Evolutionary conservation across 2,329 filamentous ascomycete genomes (phyloP).

Genomic region (Dactylellina haptotyla): DNA sequence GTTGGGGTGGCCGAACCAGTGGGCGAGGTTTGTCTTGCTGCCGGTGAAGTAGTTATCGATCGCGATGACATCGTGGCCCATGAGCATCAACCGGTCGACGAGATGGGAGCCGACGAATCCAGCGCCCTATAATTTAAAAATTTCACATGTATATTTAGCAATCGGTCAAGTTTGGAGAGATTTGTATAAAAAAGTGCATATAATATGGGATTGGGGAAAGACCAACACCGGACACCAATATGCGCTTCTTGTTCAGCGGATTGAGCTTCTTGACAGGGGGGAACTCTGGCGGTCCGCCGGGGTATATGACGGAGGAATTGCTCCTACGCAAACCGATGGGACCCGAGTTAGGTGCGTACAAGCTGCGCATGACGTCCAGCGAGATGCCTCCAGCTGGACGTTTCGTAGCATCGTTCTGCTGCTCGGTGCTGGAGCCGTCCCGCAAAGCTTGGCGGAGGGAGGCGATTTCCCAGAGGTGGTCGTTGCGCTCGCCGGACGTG

Average conservation of each 20-base stretch:
- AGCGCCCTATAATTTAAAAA: constrained; percentile 56
- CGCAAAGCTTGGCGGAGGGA: constrained; percentile 30
- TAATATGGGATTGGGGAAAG: neutral
- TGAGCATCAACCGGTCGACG: constrained; percentile 58
- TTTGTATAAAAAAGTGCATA: neutral
- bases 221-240: constrained; percentile 58
- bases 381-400: constrained; percentile 26
- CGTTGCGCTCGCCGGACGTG: constrained; percentile 45
- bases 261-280: constrained; percentile 56
- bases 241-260: constrained; percentile 57
- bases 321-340: constrained; percentile 37
- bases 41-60: constrained; percentile 59
- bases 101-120: constrained; percentile 59
- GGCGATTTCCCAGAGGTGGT: constrained; percentile 36
- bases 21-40: constrained; percentile 56
- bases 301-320: constrained; percentile 55
- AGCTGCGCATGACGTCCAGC: constrained; percentile 41
- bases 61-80: constrained; percentile 58
- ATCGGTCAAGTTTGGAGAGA: neutral
- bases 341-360: constrained; percentile 28
- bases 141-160: neutral
- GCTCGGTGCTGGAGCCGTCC: constrained; percentile 4
- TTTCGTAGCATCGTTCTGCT: neutral
- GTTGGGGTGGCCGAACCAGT: constrained; percentile 58
- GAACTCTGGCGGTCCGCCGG: constrained; percentile 54